Evolutionary conservation across 139 green algal genomes (phyloP).

Genomic region (Ulvella scutata): DNA sequence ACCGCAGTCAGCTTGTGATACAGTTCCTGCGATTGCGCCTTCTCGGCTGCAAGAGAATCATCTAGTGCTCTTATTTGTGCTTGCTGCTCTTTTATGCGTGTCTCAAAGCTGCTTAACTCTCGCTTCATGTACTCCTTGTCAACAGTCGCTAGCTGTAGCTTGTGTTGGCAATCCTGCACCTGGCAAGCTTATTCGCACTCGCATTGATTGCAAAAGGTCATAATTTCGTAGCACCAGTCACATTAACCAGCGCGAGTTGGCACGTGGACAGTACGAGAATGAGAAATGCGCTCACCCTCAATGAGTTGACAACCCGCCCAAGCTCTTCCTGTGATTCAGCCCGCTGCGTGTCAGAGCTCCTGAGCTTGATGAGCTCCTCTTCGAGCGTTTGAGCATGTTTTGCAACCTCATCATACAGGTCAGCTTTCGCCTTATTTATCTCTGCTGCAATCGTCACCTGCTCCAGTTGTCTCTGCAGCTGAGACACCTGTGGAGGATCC

Average conservation of each 20-base stretch:
- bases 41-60: too few relatives aligned
- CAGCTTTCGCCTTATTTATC: neutral
- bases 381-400: neutral
- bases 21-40: too few relatives aligned
- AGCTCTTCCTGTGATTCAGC: neutral
- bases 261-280: neutral
- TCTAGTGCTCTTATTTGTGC: too few relatives aligned
- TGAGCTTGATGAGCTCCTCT: neutral
- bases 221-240: neutral
- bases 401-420: neutral
- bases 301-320: neutral
- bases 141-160: neutral
- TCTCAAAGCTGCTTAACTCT: neutral
- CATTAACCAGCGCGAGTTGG: neutral
- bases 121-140: neutral
- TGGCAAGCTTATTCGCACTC: neutral
- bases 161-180: neutral
- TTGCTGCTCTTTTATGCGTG: too few relatives aligned
- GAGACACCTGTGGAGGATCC: neutral
- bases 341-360: neutral
- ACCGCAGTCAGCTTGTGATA: too few relatives aligned
- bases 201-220: neutral
- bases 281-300: neutral
- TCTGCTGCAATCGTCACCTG: neutral
- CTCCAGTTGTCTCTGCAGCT: neutral